Conservation (phyloP, 1,284 basidiomycete genomes). For the Papiliotrema laurentii region DNA sequence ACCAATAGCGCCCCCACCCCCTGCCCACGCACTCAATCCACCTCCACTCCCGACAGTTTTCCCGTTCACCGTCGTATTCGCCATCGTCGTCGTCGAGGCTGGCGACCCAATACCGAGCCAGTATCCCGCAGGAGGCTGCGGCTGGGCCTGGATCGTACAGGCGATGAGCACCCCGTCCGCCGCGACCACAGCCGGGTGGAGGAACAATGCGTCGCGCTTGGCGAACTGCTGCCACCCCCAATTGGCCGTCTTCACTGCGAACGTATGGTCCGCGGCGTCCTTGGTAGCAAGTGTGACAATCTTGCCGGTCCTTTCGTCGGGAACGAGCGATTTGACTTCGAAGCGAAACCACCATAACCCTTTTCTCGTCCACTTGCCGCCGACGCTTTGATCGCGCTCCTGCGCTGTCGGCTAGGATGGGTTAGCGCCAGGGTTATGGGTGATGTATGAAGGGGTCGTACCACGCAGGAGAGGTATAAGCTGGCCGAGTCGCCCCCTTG, state of each 20-base stretch:
- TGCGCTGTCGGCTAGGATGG: constrained; percentile 57
- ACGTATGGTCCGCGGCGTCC: constrained; percentile 78
- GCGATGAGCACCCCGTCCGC: constrained; percentile 65
- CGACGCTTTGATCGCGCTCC: constrained; percentile 63
- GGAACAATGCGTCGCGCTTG: constrained; percentile 67
- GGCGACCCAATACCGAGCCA: constrained; percentile 40
- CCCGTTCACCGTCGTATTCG: constrained; percentile 11
- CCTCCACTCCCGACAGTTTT: constrained; percentile 28
- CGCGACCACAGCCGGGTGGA: constrained; percentile 56
- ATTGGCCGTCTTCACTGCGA: constrained; percentile 75
- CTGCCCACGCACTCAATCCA: constrained; percentile 36
- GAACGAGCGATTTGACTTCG: constrained; percentile 59
- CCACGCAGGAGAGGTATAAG: constrained; percentile 74
- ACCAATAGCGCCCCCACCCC: constrained; percentile 34
- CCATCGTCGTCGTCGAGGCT: constrained; percentile 7
- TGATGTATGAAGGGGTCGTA: no score
- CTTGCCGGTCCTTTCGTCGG: constrained; percentile 27
- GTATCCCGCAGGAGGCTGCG: constrained; percentile 55
- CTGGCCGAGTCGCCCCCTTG: constrained; percentile 58
- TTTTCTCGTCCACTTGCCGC: constrained; percentile 72
- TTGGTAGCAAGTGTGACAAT: constrained; percentile 53
- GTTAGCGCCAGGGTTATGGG: neutral
- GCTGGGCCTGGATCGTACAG: constrained; percentile 70
- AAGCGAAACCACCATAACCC: constrained; percentile 79
- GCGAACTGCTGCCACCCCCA: constrained; percentile 80